A percentile compares a stretch with the other conserved stretches of the same genome.
Evolutionary conservation across 2,329 filamentous ascomycete genomes (phyloP).

Genomic region (Penicillium sp.): DNA sequence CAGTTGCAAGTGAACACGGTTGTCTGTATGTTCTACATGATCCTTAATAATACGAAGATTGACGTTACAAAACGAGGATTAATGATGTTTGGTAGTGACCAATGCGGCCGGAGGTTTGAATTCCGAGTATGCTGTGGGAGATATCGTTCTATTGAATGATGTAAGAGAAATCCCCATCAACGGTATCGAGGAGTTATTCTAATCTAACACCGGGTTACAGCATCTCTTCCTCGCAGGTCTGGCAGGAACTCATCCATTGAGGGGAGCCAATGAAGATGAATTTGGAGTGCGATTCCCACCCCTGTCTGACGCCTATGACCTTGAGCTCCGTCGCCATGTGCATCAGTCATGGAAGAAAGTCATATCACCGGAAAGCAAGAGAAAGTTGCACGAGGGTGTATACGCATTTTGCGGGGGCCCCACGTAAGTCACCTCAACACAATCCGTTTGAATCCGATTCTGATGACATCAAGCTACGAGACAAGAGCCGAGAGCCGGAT

Average conservation of each 20-base stretch:
- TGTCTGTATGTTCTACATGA: conserved; percentile 46
- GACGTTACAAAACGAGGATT: neutral
- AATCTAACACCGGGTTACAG: conserved; percentile 36
- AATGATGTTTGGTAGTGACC: conserved; percentile 50
- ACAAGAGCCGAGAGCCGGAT: conserved; percentile 65
- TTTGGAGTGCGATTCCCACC: conserved; percentile 64
- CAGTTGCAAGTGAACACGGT: conserved; percentile 61
- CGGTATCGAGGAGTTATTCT: conserved; percentile 10
- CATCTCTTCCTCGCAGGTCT: conserved; percentile 65
- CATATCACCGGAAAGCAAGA: conserved; percentile 44
- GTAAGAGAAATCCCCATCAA: conserved; percentile 38
- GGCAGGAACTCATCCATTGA: conserved; percentile 60
- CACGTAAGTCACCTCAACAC: conserved; percentile 46
- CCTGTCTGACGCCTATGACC: conserved; percentile 65
- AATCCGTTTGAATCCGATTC: neutral
- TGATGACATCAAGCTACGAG: conserved; percentile 53
- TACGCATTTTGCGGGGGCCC: conserved; percentile 66
- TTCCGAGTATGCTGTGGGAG: conserved; percentile 62
- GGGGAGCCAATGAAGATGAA: conserved; percentile 62
- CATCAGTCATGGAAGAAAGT: conserved; percentile 59
- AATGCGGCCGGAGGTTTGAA: conserved; percentile 68
- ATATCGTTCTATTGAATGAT: conserved; percentile 66
- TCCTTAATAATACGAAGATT: neutral
- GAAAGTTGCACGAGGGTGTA: conserved; percentile 62
- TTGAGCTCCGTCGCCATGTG: conserved; percentile 57